A percentile compares a stretch with the other conserved stretches of the same genome.
Conservation (phyloP, 208 protist species). For the Vickermania spadyakhi region DNA sequence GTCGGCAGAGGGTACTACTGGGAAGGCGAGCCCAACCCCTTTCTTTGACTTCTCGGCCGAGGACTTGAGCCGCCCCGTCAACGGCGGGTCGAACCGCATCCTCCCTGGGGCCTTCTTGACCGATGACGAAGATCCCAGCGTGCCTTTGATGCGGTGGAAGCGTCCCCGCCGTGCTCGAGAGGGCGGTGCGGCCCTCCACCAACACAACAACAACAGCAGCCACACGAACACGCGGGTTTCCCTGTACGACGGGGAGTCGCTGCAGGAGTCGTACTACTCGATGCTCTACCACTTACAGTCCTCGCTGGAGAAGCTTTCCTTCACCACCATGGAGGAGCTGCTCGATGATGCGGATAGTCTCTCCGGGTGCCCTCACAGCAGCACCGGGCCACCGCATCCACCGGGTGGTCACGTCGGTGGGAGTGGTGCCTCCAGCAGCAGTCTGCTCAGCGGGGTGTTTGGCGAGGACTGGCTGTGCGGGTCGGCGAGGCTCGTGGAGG, state of each 20-base stretch:
- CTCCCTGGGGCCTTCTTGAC: constrained; percentile 1
- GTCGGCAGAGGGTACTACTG: background rate
- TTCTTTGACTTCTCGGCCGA: background rate
- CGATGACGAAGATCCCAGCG: constrained; percentile 2
- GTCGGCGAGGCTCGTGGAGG: constrained; percentile 67
- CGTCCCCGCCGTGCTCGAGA: constrained; percentile 1
- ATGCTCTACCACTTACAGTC: constrained; percentile 53
- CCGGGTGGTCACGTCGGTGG: no score
- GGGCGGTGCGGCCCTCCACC: no score
- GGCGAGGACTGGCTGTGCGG: constrained; percentile 72
- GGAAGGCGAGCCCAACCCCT: no score
- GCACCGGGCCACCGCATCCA: no score
- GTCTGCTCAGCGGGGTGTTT: background rate
- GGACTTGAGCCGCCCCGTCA: background rate
- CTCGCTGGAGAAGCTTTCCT: constrained; percentile 33
- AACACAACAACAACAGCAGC: background rate
- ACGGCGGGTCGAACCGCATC: background rate
- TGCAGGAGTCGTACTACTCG: constrained; percentile 68
- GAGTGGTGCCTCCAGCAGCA: background rate
- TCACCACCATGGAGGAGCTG: constrained; percentile 51
- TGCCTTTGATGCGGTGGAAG: constrained; percentile 1
- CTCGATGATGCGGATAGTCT: constrained; percentile 49
- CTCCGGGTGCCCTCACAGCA: background rate
- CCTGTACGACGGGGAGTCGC: constrained; percentile 20
- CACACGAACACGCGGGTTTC: background rate